A percentile compares a stretch with the other conserved stretches of the same genome.
Evolutionary conservation across 179 eudicot genomes (phyloP).

Genomic region (Actinidia polygama): DNA sequence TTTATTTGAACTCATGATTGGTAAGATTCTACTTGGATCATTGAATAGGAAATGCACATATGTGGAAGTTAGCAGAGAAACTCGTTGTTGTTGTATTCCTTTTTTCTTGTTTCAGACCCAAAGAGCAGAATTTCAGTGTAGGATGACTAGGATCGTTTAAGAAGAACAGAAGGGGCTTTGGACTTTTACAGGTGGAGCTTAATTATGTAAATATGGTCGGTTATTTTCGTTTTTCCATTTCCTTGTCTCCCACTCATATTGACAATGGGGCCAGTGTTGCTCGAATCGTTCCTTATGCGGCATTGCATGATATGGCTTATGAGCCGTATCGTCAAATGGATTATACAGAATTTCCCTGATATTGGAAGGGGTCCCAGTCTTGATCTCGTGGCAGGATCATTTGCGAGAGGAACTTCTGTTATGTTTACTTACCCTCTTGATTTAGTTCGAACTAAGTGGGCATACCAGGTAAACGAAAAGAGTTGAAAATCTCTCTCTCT

Average conservation of each 20-base stretch:
- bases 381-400: slow-evolving; percentile 95
- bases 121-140: slow-evolving; percentile 72
- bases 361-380: slow-evolving; percentile 81
- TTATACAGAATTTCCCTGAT: slow-evolving; percentile 58
- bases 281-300: slow-evolving; percentile 94
- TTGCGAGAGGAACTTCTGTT: slow-evolving; percentile 97
- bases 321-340: slow-evolving; percentile 89
- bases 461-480: slow-evolving; percentile 71
- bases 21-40: slow-evolving; percentile 2
- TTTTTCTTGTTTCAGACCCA: slow-evolving; percentile 66
- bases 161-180: slow-evolving; percentile 78
- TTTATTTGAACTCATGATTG: neutral
- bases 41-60: slow-evolving; percentile 12
- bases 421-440: slow-evolving; percentile 94
- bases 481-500: no score
- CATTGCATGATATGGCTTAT: slow-evolving; percentile 89
- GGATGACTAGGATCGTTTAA: slow-evolving; percentile 74
- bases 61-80: neutral
- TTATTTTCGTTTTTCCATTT: neutral
- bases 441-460: slow-evolving; percentile 90
- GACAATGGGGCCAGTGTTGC: slow-evolving; percentile 93
- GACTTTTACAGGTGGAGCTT: slow-evolving; percentile 79
- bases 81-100: slow-evolving; percentile 18
- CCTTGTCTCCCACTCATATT: neutral
- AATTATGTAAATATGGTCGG: neutral